Conservation (phyloP, 345 rosid genomes). For the Salix suchowensis region DNA sequence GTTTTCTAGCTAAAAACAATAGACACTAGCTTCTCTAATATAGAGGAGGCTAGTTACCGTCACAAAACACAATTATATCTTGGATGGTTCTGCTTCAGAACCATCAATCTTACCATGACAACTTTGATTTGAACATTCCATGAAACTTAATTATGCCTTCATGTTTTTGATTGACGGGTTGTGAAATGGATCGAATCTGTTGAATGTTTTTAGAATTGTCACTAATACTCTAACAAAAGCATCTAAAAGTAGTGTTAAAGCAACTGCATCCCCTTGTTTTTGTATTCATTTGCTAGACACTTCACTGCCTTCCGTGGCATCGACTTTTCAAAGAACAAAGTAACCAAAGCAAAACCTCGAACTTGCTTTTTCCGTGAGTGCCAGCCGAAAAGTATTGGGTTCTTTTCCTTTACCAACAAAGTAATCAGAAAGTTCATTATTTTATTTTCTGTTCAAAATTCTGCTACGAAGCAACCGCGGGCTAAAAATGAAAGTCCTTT, state of each 20-base stretch:
- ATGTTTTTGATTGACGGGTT: too few relatives aligned
- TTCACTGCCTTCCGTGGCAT: not conserved
- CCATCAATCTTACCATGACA: too few relatives aligned
- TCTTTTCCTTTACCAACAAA: not conserved
- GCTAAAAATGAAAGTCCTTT: not conserved
- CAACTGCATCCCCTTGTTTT: not conserved
- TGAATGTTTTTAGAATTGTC: too few relatives aligned
- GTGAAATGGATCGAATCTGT: not conserved
- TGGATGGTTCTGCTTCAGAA: too few relatives aligned
- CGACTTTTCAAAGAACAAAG: not conserved
- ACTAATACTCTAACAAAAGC: too few relatives aligned
- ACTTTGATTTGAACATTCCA: too few relatives aligned
- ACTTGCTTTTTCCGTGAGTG: not conserved
- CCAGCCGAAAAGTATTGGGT: not conserved
- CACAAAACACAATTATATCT: too few relatives aligned
- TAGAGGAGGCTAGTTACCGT: too few relatives aligned
- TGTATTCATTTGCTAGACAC: not conserved
- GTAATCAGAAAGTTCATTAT: not conserved
- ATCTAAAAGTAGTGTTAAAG: too few relatives aligned
- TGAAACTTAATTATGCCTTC: too few relatives aligned
- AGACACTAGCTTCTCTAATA: too few relatives aligned
- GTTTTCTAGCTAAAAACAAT: too few relatives aligned
- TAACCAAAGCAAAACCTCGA: not conserved
- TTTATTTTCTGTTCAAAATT: not conserved
- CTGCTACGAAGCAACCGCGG: not conserved